Base-by-base conservation (phyloP, 23 red algal genomes). In the Gracilaria domingensis region DNA sequence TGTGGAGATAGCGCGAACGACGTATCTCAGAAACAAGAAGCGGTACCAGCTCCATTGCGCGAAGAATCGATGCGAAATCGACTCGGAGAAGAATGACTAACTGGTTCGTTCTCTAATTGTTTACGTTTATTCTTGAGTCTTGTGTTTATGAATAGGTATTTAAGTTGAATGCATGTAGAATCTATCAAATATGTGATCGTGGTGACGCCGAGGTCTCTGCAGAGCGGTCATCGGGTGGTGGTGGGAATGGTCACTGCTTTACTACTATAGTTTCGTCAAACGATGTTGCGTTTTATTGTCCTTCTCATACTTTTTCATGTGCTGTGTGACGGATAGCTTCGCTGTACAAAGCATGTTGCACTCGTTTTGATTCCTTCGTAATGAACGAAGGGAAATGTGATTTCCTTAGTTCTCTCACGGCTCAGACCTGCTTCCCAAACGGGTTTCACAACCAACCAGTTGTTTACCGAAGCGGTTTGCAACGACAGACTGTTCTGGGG, bases 341-440 rank as follows among this genome's bases (percentile, higher is more conserved):
- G 3, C 34, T 87, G 21, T 73, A 87, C 44, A 69, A 73, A n/a
- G 40, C 23, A 14, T 87, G 75, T 87, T 34, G 65, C 38, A 87
- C 83, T 12, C 60, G 83, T 7, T 87, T 87, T 47, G 83, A 87
- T 55, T 69, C 83, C 12, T 87, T 87, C 40, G 66, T 87, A 12
- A 64, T 66, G 26, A 87, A 50, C 23, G 37, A 3, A 0, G 45
- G 44, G 9, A 44, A 44, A 7, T 87, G 83, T 8, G 8, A 65
- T 24, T 28, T 87, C 4, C 49, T 87, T 20, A 40, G 83, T 30
- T 87, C 75, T 35, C 83, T 87, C 30, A 36, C 40, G 4, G 83
- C 32, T 55, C 39, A 69, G 21, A 26, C 80, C 67, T 44, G 25
- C 80, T 26, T 24, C 51, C 12, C 4, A 44, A 33, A 42, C 48